A percentile compares a stretch with the other conserved stretches of the same genome.
phyloP scores from a whole-genome alignment of 768 basidiomycete genomes.

The Hirschioporus abietinus region DNA sequence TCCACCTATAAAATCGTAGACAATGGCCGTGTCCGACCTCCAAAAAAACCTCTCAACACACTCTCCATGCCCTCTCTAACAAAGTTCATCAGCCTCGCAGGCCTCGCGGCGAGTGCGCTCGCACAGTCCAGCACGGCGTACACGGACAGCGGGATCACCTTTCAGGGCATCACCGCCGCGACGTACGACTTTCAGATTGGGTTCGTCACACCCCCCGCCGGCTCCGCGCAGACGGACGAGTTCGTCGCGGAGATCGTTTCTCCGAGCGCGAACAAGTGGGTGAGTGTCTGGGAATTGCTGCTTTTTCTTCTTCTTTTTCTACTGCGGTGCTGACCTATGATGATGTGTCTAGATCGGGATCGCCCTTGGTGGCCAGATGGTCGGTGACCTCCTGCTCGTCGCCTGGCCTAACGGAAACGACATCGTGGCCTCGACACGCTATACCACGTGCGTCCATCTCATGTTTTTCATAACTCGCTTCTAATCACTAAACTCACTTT shows the following conservation, averaged over 20 bases:
- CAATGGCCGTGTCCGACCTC: neutral
- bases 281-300: constrained; percentile 9
- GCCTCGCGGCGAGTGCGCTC: constrained; percentile 20
- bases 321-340: no score
- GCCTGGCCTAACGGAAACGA: constrained; percentile 54
- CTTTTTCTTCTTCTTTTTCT: neutral
- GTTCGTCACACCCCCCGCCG: constrained; percentile 46
- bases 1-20: neutral
- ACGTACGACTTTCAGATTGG: constrained; percentile 33
- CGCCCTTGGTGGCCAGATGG: constrained; percentile 50
- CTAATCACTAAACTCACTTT: neutral
- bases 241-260: constrained; percentile 62
- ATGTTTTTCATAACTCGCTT: neutral
- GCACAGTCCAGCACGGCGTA: constrained; percentile 39
- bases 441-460: constrained; percentile 35
- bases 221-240: constrained; percentile 36
- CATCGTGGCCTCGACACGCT: constrained; percentile 49
- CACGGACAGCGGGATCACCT: constrained; percentile 50
- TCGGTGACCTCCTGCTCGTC: constrained; percentile 49
- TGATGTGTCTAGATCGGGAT: constrained; percentile 26
- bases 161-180: constrained; percentile 33
- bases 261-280: constrained; percentile 50
- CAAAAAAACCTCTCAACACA: neutral
- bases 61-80: neutral
- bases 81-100: neutral